A percentile compares a stretch with the other conserved stretches of the same genome.
These are phyloP conservation scores for Trichoderma arundinaceum DNA, from an alignment of 2,329 filamentous ascomycete genomes.

Conservation along the genomic window DNA sequence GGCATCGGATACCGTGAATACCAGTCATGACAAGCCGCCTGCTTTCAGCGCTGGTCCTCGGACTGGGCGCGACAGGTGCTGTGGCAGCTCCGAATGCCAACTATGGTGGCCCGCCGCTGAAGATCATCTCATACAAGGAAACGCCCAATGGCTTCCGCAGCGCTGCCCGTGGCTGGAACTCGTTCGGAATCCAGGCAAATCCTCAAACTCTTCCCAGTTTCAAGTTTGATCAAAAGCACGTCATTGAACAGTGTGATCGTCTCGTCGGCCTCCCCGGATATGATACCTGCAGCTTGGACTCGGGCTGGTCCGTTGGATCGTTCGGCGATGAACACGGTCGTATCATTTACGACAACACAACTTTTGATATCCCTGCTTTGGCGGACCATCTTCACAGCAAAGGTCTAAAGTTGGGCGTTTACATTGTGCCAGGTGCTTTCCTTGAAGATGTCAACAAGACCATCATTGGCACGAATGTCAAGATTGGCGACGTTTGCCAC, in stretches of 20 bases:
- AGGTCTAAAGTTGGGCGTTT: slow-evolving; percentile 34
- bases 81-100: slow-evolving; percentile 27
- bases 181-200: slow-evolving; percentile 35
- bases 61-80: slow-evolving; percentile 17
- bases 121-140: slow-evolving; percentile 33
- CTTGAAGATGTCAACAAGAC: slow-evolving; percentile 34
- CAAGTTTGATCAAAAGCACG: slow-evolving; percentile 34
- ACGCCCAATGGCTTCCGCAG: slow-evolving; percentile 33
- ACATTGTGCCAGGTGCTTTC: slow-evolving; percentile 36
- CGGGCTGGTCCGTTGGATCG: slow-evolving; percentile 36
- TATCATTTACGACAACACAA: slow-evolving; percentile 33
- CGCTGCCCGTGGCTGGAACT: slow-evolving; percentile 36
- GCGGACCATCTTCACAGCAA: slow-evolving; percentile 34
- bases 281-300: slow-evolving; percentile 35
- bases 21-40: slow-evolving; percentile 10
- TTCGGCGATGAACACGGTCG: slow-evolving; percentile 35
- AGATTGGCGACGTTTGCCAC: slow-evolving; percentile 34
- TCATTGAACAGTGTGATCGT: slow-evolving; percentile 34
- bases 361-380: slow-evolving; percentile 33
- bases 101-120: slow-evolving; percentile 16
- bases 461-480: slow-evolving; percentile 32
- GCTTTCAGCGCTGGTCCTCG: slow-evolving; percentile 26
- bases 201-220: slow-evolving; percentile 27
- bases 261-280: slow-evolving; percentile 32
- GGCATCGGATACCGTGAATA: neutral